These are phyloP conservation scores for Fusarium continuum DNA, from an alignment of 2,329 filamentous ascomycete species.

Conservation along the genomic window DNA sequence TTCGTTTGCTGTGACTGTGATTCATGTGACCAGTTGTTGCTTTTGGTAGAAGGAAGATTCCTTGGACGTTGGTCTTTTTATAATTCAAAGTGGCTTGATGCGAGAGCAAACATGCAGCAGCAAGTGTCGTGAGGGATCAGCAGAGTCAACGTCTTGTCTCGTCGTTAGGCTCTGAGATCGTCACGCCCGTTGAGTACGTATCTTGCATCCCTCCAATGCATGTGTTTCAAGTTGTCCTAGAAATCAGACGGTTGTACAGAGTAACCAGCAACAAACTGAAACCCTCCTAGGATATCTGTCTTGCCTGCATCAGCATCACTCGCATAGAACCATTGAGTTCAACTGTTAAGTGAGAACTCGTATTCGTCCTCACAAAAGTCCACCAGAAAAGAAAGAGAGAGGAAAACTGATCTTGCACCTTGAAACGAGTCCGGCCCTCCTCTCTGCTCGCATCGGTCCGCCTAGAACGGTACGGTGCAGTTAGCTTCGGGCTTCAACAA, in stretches of 20 bases:
- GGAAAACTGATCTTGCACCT: background rate
- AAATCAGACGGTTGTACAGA: slow-evolving; percentile 15
- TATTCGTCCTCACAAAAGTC: background rate
- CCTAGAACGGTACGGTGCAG: background rate
- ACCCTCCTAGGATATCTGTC: slow-evolving; percentile 7
- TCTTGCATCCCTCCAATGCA: background rate
- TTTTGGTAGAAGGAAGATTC: slow-evolving; percentile 6
- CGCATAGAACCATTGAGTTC: slow-evolving; percentile 4
- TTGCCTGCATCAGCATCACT: slow-evolving; percentile 6
- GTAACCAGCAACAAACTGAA: slow-evolving; percentile 14
- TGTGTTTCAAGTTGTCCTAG: slow-evolving; percentile 19
- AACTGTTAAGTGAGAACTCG: slow-evolving; percentile 1
- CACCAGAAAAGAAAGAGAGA: background rate
- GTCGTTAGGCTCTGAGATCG: background rate
- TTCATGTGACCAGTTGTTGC: slow-evolving; percentile 24
- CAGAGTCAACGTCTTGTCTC: background rate
- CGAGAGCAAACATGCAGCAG: slow-evolving; percentile 1
- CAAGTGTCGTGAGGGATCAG: background rate
- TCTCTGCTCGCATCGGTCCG: slow-evolving; percentile 26
- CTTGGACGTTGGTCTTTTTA: slow-evolving; percentile 9
- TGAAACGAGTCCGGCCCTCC: slow-evolving; percentile 25
- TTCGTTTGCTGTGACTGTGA: slow-evolving; percentile 9
- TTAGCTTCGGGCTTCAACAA: slow-evolving; percentile 33
- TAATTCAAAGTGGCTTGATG: slow-evolving; percentile 27
- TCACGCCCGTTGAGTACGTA: background rate